These are phyloP conservation scores for Solanum dulcamara DNA, from an alignment of 257 asterid species.

Conservation along the genomic window DNA sequence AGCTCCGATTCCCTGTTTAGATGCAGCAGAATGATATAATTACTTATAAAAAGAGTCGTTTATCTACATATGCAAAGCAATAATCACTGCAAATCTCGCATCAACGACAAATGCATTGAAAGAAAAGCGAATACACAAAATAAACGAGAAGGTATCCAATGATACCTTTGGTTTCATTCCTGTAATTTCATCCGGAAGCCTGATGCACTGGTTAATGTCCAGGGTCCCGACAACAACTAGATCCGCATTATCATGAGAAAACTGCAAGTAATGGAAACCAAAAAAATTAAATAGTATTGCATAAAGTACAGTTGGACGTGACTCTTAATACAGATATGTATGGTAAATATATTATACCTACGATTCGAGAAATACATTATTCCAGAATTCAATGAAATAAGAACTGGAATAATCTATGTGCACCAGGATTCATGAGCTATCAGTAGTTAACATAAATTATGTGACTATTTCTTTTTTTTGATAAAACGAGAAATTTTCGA, in stretches of 20 bases:
- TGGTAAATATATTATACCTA: background rate
- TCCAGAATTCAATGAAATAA: too few species aligned
- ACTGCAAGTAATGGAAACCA: conserved; percentile 27
- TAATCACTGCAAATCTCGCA: background rate
- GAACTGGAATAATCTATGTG: too few species aligned
- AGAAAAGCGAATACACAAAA: background rate
- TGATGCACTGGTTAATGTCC: conserved; percentile 77
- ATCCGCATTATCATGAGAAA: conserved; percentile 43
- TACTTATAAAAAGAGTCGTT: background rate
- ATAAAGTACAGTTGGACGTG: background rate
- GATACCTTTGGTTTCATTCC: conserved; percentile 77
- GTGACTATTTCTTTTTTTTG: too few species aligned
- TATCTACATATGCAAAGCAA: background rate
- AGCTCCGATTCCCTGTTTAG: conserved; percentile 68
- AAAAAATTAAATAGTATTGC: background rate
- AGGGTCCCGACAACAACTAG: conserved; percentile 80
- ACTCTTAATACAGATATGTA: background rate
- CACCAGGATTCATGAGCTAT: too few species aligned
- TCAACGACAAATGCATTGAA: background rate
- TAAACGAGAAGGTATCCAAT: background rate
- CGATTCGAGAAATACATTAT: too few species aligned
- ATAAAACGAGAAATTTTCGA: too few species aligned
- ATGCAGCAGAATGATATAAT: background rate
- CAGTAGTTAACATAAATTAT: too few species aligned
- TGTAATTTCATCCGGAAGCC: conserved; percentile 73